These are phyloP conservation scores for Sodiomyces alkalinus DNA, from an alignment of 2,329 filamentous ascomycete species.

Conservation along the genomic window DNA sequence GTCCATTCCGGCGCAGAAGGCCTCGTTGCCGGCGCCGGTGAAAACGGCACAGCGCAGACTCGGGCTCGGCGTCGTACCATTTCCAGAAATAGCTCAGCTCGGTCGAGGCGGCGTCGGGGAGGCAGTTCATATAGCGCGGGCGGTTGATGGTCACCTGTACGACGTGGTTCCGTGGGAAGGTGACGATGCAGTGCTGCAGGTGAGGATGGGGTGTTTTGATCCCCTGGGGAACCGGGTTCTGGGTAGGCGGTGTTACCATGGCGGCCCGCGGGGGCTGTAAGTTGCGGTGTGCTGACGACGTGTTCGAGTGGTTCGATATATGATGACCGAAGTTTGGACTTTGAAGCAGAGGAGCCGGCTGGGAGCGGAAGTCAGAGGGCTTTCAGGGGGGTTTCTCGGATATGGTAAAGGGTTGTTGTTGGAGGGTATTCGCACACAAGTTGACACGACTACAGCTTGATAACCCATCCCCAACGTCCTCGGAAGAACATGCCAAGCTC, in stretches of 20 bases:
- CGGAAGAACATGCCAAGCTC: too few relatives aligned
- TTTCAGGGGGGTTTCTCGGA: too few relatives aligned
- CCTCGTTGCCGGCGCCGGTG: slow-evolving; percentile 31
- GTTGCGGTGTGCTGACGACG: background rate
- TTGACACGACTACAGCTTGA: too few relatives aligned
- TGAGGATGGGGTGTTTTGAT: slow-evolving; percentile 17
- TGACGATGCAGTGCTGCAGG: slow-evolving; percentile 16
- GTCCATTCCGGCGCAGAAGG: slow-evolving; percentile 39
- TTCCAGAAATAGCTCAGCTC: slow-evolving; percentile 28
- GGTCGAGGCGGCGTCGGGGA: slow-evolving; percentile 18
- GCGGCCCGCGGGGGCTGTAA: background rate
- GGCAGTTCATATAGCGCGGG: slow-evolving; percentile 24
- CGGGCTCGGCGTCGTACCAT: slow-evolving; percentile 33
- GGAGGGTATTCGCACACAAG: too few relatives aligned
- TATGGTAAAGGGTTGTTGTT: too few relatives aligned
- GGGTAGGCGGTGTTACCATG: slow-evolving; percentile 12
- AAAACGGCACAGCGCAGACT: slow-evolving; percentile 32
- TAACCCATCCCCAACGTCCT: too few relatives aligned
- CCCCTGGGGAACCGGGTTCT: slow-evolving; percentile 17
- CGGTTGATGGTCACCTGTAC: slow-evolving; percentile 29
- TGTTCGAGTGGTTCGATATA: too few relatives aligned
- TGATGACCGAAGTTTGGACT: too few relatives aligned
- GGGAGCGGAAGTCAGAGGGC: too few relatives aligned
- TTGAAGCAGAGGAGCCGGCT: too few relatives aligned
- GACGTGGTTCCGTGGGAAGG: slow-evolving; percentile 24